A percentile compares a stretch with the other conserved stretches of the same genome.
Conservation (phyloP, 2,329 filamentous ascomycete species). For the Cladosporium sp. region DNA sequence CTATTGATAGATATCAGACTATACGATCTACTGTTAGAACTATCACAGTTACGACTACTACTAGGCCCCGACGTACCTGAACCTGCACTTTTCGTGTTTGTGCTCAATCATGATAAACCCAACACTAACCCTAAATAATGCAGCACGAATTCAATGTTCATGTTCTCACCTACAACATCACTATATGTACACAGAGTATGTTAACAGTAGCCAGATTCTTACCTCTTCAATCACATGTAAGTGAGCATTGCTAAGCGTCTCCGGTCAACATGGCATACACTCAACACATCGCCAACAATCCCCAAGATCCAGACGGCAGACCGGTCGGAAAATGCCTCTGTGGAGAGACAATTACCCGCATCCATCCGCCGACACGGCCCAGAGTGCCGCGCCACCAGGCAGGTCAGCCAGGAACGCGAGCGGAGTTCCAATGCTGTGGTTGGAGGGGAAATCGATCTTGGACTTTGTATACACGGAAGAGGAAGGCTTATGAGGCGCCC, state of each 20-base stretch:
- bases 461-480: neutral
- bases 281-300: neutral
- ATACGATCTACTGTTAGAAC: neutral
- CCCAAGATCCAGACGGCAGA: neutral
- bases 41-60: neutral
- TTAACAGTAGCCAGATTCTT: neutral
- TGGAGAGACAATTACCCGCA: neutral
- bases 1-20: neutral
- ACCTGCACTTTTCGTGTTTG: neutral
- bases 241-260: neutral
- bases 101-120: neutral
- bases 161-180: neutral
- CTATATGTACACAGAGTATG: neutral
- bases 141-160: neutral
- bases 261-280: neutral
- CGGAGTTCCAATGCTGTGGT: neutral
- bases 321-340: slow-evolving; percentile 8
- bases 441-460: neutral
- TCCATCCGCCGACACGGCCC: slow-evolving; percentile 13
- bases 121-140: neutral
- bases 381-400: slow-evolving; percentile 6
- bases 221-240: neutral
- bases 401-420: neutral
- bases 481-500: neutral
- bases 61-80: rapidly evolving